Conservation (phyloP, 768 basidiomycete genomes). For the Sporobolomyces roseus region DNA sequence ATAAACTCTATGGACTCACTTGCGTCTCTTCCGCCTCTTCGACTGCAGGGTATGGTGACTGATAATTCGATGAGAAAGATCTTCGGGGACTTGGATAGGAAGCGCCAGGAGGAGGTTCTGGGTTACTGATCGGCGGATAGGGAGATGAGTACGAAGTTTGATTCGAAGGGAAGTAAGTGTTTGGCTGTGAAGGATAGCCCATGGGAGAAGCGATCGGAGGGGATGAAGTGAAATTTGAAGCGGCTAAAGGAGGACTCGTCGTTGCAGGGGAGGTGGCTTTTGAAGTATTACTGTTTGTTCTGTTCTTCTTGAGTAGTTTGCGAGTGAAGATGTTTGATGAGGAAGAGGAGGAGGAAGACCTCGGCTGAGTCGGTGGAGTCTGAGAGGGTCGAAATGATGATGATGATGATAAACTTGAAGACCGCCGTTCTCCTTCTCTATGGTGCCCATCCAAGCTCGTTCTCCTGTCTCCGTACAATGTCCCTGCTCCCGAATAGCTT, state of each 20-base stretch:
- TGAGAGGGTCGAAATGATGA: too few relatives aligned
- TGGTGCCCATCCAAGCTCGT: too few relatives aligned
- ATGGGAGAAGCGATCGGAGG: neutral
- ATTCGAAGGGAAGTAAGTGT: neutral
- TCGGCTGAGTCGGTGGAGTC: too few relatives aligned
- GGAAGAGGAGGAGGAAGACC: neutral
- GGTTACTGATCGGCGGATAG: too few relatives aligned
- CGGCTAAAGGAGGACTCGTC: neutral
- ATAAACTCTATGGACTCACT: neutral
- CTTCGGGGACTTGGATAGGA: neutral
- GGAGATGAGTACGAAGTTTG: neutral
- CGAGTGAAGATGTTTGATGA: slow-evolving; percentile 7
- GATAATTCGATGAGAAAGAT: neutral
- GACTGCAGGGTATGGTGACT: neutral
- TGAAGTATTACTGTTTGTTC: neutral
- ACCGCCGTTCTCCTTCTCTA: too few relatives aligned
- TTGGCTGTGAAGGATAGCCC: neutral
- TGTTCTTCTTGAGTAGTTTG: slow-evolving; percentile 6
- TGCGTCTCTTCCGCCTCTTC: slow-evolving; percentile 3
- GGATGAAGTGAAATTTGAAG: neutral
- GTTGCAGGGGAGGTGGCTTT: neutral
- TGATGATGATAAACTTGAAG: too few relatives aligned
- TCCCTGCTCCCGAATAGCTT: too few relatives aligned
- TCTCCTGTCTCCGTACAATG: too few relatives aligned
- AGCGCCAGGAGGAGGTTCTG: too few relatives aligned